These are phyloP conservation scores for Calonectria pseudoturangicola DNA, from an alignment of 2,329 filamentous ascomycete genomes.

Conservation along the genomic window DNA sequence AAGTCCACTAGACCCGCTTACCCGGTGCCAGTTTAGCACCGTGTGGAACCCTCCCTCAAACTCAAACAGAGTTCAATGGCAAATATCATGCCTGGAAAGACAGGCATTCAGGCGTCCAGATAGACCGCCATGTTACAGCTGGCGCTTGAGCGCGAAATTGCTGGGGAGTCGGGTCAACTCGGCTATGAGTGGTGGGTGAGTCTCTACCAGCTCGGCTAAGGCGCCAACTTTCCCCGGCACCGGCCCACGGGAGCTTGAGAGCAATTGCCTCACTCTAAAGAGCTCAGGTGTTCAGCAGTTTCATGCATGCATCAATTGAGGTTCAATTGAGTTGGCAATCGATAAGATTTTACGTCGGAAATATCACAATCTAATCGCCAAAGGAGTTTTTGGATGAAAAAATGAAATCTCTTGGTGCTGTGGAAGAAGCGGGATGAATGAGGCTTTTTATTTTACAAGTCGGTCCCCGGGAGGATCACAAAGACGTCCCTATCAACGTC, in stretches of 20 bases:
- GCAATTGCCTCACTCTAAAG: conserved; percentile 55
- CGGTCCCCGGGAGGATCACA: conserved; percentile 60
- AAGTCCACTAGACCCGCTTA: conserved; percentile 49
- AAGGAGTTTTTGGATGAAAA: conserved; percentile 42
- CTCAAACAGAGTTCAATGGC: conserved; percentile 43
- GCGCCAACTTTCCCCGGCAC: conserved; percentile 53
- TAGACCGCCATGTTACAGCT: conserved; percentile 44
- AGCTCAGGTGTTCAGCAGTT: conserved; percentile 40
- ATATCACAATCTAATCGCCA: conserved; percentile 1
- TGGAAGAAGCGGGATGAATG: conserved; percentile 62
- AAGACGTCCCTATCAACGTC: conserved; percentile 58
- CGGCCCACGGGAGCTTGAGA: conserved; percentile 56
- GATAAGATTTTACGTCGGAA: conserved; percentile 40
- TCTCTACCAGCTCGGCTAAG: conserved; percentile 51
- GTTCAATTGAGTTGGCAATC: conserved; percentile 48
- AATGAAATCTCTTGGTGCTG: conserved; percentile 57
- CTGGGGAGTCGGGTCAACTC: conserved; percentile 50
- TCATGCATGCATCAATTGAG: conserved; percentile 45
- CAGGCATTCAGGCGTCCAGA: conserved; percentile 51
- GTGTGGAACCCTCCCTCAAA: conserved; percentile 53
- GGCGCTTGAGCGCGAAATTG: conserved; percentile 37
- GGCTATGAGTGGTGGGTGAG: conserved; percentile 54
- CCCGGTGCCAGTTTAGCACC: conserved; percentile 57
- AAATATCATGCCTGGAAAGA: conserved; percentile 53
- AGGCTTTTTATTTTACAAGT: conserved; percentile 67